Evolutionary conservation across 164 flowering plant genomes (phyloP).

Genomic region (Piper betle): DNA sequence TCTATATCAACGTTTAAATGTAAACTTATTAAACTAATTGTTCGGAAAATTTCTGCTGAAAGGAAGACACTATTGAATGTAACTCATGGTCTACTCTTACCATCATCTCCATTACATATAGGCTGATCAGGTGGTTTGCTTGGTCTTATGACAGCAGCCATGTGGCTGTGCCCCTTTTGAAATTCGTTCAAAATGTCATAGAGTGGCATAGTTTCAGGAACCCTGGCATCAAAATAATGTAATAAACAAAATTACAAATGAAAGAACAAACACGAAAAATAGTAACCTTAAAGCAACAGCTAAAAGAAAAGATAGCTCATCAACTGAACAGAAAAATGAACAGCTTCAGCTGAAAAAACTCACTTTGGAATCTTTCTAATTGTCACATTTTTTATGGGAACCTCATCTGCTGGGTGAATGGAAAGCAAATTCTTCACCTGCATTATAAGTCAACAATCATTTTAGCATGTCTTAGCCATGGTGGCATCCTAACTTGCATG

Average conservation of each 20-base stretch:
- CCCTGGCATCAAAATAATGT: slow-evolving; percentile 25
- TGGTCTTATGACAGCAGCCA: slow-evolving; percentile 82
- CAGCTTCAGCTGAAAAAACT: background rate
- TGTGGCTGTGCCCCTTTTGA: slow-evolving; percentile 98
- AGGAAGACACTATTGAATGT: background rate
- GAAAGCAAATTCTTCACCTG: slow-evolving; percentile 84
- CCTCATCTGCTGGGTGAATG: slow-evolving; percentile 72
- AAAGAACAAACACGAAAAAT: too few relatives aligned
- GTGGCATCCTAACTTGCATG: too few relatives aligned
- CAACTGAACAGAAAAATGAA: background rate
- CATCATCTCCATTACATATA: slow-evolving; percentile 17
- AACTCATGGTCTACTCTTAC: slow-evolving; percentile 27
- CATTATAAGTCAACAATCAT: background rate
- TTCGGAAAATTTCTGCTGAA: too few relatives aligned
- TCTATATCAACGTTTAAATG: too few relatives aligned
- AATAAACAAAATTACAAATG: too few relatives aligned
- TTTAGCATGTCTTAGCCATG: background rate
- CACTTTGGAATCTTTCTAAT: slow-evolving; percentile 93
- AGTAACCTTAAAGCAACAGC: too few relatives aligned
- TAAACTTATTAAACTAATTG: too few relatives aligned
- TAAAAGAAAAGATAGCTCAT: background rate
- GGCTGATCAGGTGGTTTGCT: slow-evolving; percentile 18
- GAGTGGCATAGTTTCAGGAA: slow-evolving; percentile 65
- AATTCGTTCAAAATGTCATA: slow-evolving; percentile 97
- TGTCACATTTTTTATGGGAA: slow-evolving; percentile 78